phyloP scores from a whole-genome alignment of 805 yeast species.

The Saccharomycopsis fibuligera region DNA sequence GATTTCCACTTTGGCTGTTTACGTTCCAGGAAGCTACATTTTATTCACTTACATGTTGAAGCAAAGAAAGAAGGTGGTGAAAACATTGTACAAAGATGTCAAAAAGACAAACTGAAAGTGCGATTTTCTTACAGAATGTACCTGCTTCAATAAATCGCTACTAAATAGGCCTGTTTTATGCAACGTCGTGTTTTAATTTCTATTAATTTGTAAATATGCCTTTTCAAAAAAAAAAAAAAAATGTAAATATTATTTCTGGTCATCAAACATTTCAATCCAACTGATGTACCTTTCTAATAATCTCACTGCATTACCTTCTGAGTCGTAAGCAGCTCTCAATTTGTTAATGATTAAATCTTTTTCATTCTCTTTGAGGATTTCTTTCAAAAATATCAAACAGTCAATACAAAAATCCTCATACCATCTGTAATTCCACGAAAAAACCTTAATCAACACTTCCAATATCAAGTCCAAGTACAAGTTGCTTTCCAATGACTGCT shows the following conservation, averaged over 20 bases:
- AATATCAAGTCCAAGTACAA: slow-evolving; percentile 34
- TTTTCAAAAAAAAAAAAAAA: no score
- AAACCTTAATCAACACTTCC: slow-evolving; percentile 39
- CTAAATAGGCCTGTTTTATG: no score
- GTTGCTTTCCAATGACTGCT: slow-evolving; percentile 24
- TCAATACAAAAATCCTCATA: slow-evolving; percentile 48
- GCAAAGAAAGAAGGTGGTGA: slow-evolving; percentile 77
- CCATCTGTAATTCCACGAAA: slow-evolving; percentile 62
- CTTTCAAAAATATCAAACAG: slow-evolving; percentile 39
- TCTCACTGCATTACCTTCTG: slow-evolving; percentile 24
- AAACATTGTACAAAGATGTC: slow-evolving; percentile 25
- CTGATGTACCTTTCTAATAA: slow-evolving; percentile 20
- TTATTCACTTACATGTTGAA: slow-evolving; percentile 82
- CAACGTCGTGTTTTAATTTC: no score
- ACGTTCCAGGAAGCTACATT: slow-evolving; percentile 82
- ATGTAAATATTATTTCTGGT: background rate
- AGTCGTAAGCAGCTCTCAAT: slow-evolving; percentile 26
- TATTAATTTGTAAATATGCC: no score
- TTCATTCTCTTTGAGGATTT: slow-evolving; percentile 34
- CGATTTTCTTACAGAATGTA: no score
- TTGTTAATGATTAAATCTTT: slow-evolving; percentile 28
- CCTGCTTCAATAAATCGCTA: no score
- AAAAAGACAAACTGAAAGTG: background rate
- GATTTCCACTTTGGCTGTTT: slow-evolving; percentile 52
- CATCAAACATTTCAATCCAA: slow-evolving; percentile 22